Conservation (phyloP, 2,329 filamentous ascomycete species). For the Fusarium sororula region DNA sequence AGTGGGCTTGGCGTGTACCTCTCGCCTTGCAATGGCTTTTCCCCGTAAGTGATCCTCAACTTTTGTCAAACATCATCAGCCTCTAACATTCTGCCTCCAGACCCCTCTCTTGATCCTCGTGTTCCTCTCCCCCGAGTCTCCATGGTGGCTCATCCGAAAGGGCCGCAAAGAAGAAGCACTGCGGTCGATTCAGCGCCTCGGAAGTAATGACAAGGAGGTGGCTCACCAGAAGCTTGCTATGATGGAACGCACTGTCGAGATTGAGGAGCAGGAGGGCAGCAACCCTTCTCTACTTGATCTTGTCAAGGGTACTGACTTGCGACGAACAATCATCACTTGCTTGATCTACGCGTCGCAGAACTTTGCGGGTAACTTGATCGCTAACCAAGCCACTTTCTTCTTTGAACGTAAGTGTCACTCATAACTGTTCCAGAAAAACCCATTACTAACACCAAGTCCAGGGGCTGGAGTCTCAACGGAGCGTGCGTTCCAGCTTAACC, state of each 20-base stretch:
- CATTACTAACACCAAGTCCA: conserved; percentile 41
- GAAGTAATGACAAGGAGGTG: conserved; percentile 37
- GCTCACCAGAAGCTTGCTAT: conserved; percentile 58
- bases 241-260: conserved; percentile 64
- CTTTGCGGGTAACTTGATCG: conserved; percentile 67
- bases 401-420: conserved; percentile 52
- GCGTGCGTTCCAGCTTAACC: conserved; percentile 67
- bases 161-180: conserved; percentile 54
- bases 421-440: fast-evolving
- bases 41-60: conserved; percentile 43
- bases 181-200: conserved; percentile 58
- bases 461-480: conserved; percentile 67
- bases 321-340: conserved; percentile 65
- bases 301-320: conserved; percentile 62
- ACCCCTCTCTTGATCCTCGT: conserved; percentile 63
- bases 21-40: conserved; percentile 68
- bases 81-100: background rate
- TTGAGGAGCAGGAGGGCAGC: conserved; percentile 53
- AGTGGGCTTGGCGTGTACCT: conserved; percentile 51
- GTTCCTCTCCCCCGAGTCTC: conserved; percentile 59
- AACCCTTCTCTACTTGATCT: conserved; percentile 61
- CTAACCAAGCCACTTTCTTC: conserved; percentile 69
- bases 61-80: fast-evolving
- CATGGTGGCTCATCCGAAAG: conserved; percentile 64
- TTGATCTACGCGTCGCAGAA: conserved; percentile 68